Conservation (phyloP, 768 basidiomycete species). For the Rhodotorula kratochvilovae region DNA sequence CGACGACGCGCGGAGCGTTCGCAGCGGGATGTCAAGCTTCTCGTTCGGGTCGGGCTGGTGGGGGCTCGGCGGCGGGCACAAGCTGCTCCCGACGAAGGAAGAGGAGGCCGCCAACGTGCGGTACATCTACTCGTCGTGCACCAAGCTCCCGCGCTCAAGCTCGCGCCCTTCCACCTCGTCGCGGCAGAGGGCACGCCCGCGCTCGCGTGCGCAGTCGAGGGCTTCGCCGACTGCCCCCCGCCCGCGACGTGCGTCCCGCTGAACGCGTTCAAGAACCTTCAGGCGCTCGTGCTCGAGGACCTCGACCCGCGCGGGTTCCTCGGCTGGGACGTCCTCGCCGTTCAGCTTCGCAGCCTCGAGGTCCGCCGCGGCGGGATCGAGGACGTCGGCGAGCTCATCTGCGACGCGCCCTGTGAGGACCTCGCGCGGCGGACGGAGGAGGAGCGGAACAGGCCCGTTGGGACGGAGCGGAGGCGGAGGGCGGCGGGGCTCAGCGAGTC, state of each 20-base stretch:
- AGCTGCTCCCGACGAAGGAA: neutral
- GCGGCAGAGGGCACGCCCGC: neutral
- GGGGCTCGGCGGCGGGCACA: constrained; percentile 46
- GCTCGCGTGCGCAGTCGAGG: constrained; percentile 57
- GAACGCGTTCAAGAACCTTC: constrained; percentile 77
- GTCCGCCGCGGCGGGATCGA: constrained; percentile 74
- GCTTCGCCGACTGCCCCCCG: constrained; percentile 62
- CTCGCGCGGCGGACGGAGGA: constrained; percentile 60
- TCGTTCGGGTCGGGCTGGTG: constrained; percentile 74
- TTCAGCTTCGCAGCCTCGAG: constrained; percentile 66
- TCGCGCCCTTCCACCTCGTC: constrained; percentile 29
- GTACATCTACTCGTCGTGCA: constrained; percentile 83
- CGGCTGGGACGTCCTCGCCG: constrained; percentile 75
- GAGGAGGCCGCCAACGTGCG: constrained; percentile 65
- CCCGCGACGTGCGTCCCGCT: constrained; percentile 69
- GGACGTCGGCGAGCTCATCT: constrained; percentile 70
- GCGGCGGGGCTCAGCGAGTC: constrained; percentile 1
- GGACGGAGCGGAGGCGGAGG: constrained; percentile 10
- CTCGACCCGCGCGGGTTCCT: constrained; percentile 75
- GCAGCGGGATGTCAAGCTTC: constrained; percentile 43
- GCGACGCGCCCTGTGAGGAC: constrained; percentile 72
- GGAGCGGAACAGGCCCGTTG: constrained; percentile 9
- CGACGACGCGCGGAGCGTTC: neutral
- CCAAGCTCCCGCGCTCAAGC: constrained; percentile 73
- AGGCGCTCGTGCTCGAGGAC: constrained; percentile 67